Base-by-base conservation (phyloP, 2,329 filamentous ascomycete species). In the Curvularia sp. region DNA sequence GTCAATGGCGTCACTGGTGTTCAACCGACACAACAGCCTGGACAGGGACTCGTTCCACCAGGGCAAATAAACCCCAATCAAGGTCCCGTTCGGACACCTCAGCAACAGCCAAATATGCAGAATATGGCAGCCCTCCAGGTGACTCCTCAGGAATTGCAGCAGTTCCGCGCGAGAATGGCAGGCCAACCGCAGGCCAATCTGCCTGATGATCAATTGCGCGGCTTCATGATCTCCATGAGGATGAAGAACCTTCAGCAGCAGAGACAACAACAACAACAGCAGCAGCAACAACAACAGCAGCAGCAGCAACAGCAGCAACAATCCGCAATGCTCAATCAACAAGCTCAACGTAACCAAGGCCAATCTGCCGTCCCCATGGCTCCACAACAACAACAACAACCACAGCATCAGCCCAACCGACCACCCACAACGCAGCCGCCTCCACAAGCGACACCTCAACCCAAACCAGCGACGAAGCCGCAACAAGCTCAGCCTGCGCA, bases 131-230 rank as follows among this genome's bases (percentile, higher is more conserved):
- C 63, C 8, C 57, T 72, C 5, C 74, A 67, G 34, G 72, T 77
- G 21, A 77, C 77, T 0, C 68, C 73, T 4, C 73, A 80, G 48
- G 80, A 83, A 18, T 68, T 82, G 18, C 69, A 77, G 46, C 61
- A 62, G 19, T 74, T 78, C 59, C 75, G 80, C 34, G 62, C 66
- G 46, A 71, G 65, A 34, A 56, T 79, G 13, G 55, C 67, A 71
- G 19, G 64, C 53, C 36, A 51, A 28, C n/a, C 59, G 65, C 72
- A 45, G 73, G 72, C 51, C 15, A 75, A 75, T 21, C 52, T 64
- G 54, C 53, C 61, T 10, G 67, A 74, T 27, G 66, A 74, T 1
- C 68, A 71, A 43, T 47, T 71, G 18, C 68, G 69, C 8, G 64
- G 74, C 15, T 60, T 67, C 36, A 73, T 76, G 42, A 54, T 68